Evolutionary conservation across 129 eudicot species (phyloP), one percentile per base, ranked within the genome.

Genomic region (Artemisia tridentata): DNA sequence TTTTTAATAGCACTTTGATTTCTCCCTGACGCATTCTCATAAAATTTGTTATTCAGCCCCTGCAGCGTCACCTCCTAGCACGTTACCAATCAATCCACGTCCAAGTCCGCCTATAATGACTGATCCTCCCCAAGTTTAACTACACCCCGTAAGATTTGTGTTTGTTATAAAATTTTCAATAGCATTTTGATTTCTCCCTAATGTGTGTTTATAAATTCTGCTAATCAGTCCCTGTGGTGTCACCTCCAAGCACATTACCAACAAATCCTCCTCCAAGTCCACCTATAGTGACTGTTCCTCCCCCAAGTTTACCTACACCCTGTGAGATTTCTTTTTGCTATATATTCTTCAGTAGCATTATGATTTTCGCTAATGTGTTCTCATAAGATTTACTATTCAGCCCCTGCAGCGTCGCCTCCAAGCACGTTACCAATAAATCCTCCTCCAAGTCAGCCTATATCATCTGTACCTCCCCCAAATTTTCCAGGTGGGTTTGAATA

Each of bases 171-270:
- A 29, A 0, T 29, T 5, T 29, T 4, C 5, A 29, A 5, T 5
- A 29, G 6, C 6, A 29, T 29, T 0, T 3, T 29, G 38, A 31
- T 4, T 31, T 31, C 0, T 31, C 1, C 1, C 6, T 29, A 29
- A 29, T 0, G 38, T 4, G 38, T 7, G n/a, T n/a, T n/a, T n/a
- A n/a, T n/a, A n/a, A n/a, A n/a, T n/a, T n/a, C n/a, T n/a, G n/a
- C n/a, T n/a, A n/a, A n/a, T n/a, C n/a, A 31, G 38, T 7, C 38
- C 38, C 81, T 11, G 60, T 67, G 17, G 75, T 77, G 16, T 67
- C 86, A 66, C 75, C 90, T 80, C 90, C 88, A 63, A 82, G n/a
- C n/a, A n/a, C n/a, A n/a, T n/a, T n/a, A n/a, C 79, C 79, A 46
- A 56, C 4, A 16, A 14, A 57, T 19, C 17, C 73, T 31, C 76